These are phyloP conservation scores for Dipteronia sinensis DNA, from an alignment of 345 rosid species.

Conservation along the genomic window DNA sequence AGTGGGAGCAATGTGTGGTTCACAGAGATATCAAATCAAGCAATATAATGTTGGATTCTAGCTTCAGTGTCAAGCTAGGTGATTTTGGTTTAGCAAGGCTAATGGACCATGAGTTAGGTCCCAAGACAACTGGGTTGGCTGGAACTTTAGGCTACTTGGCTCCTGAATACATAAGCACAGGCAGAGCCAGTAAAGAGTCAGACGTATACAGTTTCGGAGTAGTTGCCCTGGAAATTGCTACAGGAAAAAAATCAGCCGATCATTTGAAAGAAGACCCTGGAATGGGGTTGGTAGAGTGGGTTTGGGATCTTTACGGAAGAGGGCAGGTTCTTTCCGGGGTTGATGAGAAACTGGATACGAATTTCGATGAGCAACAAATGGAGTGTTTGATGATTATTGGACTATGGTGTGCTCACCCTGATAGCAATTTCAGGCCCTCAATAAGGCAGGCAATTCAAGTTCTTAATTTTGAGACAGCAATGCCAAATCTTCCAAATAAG, in stretches of 20 bases:
- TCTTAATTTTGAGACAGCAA: constrained; percentile 38
- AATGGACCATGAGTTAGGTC: constrained; percentile 49
- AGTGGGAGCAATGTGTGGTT: constrained; percentile 64
- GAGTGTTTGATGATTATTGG: constrained; percentile 53
- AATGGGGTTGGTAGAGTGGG: constrained; percentile 49
- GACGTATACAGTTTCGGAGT: constrained; percentile 54
- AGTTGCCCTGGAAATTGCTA: constrained; percentile 43
- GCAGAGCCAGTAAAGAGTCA: constrained; percentile 52
- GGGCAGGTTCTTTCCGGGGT: constrained; percentile 30
- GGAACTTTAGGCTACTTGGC: constrained; percentile 58
- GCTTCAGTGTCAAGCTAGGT: constrained; percentile 59
- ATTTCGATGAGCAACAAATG: constrained; percentile 39
- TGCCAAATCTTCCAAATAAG: constrained; percentile 48
- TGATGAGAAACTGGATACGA: constrained; percentile 38
- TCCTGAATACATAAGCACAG: constrained; percentile 52
- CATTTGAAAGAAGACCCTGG: constrained; percentile 18
- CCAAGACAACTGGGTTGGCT: constrained; percentile 48
- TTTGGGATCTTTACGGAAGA: constrained; percentile 47
- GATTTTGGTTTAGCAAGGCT: constrained; percentile 67
- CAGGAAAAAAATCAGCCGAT: constrained; percentile 42
- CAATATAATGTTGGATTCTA: constrained; percentile 61
- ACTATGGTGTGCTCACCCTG: constrained; percentile 68
- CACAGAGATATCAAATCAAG: constrained; percentile 67
- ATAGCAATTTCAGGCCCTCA: constrained; percentile 45
- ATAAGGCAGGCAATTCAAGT: constrained; percentile 58